Evolutionary conservation across 805 yeast genomes (phyloP).

Genomic region (Millerozyma miso): DNA sequence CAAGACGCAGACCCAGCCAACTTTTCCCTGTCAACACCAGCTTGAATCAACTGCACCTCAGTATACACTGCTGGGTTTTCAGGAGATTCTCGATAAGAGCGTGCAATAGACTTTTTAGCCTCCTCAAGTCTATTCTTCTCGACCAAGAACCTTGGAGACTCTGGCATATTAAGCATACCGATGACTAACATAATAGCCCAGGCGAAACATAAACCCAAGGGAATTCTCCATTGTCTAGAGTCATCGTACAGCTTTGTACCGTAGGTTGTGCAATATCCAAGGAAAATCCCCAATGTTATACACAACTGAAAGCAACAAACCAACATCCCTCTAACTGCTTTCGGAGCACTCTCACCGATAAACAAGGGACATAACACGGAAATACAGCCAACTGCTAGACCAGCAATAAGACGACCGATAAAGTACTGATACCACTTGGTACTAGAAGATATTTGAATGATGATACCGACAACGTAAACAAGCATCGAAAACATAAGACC

Average conservation of each 20-base stretch:
- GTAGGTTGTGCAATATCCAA: constrained; percentile 63
- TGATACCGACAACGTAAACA: constrained; percentile 56
- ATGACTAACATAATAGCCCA: constrained; percentile 48
- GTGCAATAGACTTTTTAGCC: constrained; percentile 52
- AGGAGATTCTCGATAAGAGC: constrained; percentile 48
- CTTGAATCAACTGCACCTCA: constrained; percentile 51
- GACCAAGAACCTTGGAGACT: constrained; percentile 62
- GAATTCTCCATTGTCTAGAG: constrained; percentile 65
- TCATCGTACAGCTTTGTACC: constrained; percentile 53
- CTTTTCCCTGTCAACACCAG: constrained; percentile 58
- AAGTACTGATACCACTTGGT: constrained; percentile 58
- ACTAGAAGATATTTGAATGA: constrained; percentile 55
- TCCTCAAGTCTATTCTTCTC: constrained; percentile 46
- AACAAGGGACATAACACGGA: constrained; percentile 65
- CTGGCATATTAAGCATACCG: constrained; percentile 61
- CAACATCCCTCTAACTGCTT: constrained; percentile 64
- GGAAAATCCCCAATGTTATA: constrained; percentile 66
- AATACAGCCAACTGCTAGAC: constrained; percentile 72
- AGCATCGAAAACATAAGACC: constrained; percentile 51
- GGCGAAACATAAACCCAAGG: constrained; percentile 50
- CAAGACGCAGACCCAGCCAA: constrained; percentile 64
- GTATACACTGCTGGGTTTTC: constrained; percentile 52
- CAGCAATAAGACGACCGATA: constrained; percentile 63
- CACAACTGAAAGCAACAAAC: constrained; percentile 67
- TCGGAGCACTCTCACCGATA: constrained; percentile 69